These are phyloP conservation scores for Funneliformis geosporum DNA, from an alignment of 192 early-diverging fungal genomes.

Conservation along the genomic window DNA sequence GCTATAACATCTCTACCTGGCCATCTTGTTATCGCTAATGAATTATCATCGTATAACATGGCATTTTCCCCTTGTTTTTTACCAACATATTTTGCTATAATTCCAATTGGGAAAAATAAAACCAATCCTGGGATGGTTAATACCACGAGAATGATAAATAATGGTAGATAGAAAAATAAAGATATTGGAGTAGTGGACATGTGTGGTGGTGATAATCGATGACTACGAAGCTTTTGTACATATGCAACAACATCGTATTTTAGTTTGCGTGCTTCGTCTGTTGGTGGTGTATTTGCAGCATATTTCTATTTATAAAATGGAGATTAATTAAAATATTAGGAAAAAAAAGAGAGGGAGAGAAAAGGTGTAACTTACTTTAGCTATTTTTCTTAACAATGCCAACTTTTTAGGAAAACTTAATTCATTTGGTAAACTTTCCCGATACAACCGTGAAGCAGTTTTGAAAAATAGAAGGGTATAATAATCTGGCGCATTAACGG, in stretches of 20 bases:
- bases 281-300: slow-evolving; percentile 18
- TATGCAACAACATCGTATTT: slow-evolving; percentile 41
- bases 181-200: slow-evolving; percentile 32
- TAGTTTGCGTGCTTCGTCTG: slow-evolving; percentile 28
- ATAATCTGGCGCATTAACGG: slow-evolving; percentile 48
- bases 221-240: slow-evolving; percentile 36
- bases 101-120: slow-evolving; percentile 40
- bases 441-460: slow-evolving; percentile 42
- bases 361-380: slow-evolving; percentile 29
- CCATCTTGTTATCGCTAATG: slow-evolving; percentile 48
- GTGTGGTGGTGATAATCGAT: slow-evolving; percentile 39
- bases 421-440: slow-evolving; percentile 28
- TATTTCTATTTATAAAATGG: slow-evolving; percentile 23
- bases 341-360: background rate
- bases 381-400: slow-evolving; percentile 40
- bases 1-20: slow-evolving; percentile 51
- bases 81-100: slow-evolving; percentile 41
- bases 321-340: background rate
- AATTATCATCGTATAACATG: slow-evolving; percentile 47
- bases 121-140: slow-evolving; percentile 41
- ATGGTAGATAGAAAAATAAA: slow-evolving; percentile 36
- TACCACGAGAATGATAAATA: slow-evolving; percentile 34
- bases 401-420: slow-evolving; percentile 44
- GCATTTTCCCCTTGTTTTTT: slow-evolving; percentile 45
- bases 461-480: slow-evolving; percentile 43